Conservation (phyloP, 306 rosid genomes). For the Luffa aegyptiaca region DNA sequence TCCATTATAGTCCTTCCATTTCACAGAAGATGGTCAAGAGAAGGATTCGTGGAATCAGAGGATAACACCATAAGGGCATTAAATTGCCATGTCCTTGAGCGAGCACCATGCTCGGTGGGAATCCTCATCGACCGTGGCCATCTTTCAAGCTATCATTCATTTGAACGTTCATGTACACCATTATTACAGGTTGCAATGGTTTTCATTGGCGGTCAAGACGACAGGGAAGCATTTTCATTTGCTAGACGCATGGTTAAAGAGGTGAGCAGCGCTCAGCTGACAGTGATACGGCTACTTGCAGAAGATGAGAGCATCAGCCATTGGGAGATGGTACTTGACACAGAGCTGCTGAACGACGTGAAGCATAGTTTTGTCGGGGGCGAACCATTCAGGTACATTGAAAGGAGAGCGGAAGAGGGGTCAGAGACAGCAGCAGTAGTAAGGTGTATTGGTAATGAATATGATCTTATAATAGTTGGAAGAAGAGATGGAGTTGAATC, state of each 20-base stretch:
- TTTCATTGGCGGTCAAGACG: constrained; percentile 55
- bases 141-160: constrained; percentile 12
- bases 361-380: neutral
- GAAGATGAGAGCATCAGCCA: neutral
- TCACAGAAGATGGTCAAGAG: constrained; percentile 31
- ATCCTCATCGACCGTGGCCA: constrained; percentile 37
- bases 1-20: constrained; percentile 46
- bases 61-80: constrained; percentile 29
- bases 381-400: constrained; percentile 6
- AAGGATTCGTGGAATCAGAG: constrained; percentile 28
- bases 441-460: constrained; percentile 17
- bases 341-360: constrained; percentile 15
- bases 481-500: constrained; percentile 20
- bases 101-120: constrained; percentile 55
- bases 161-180: neutral
- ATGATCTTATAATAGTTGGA: constrained; percentile 50
- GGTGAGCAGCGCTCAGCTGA: constrained; percentile 7
- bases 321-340: constrained; percentile 14
- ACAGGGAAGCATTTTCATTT: constrained; percentile 38
- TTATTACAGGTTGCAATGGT: constrained; percentile 28
- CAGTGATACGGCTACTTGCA: constrained; percentile 14
- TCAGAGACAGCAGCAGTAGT: constrained; percentile 18
- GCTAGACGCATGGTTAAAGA: constrained; percentile 37
- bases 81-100: constrained; percentile 27
- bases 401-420: constrained; percentile 14